Percentiles rank a stretch among this genome's conserved stretches.
Evolutionary conservation across 192 early-diverging fungal genomes (phyloP).

Genomic region (Chytriomyces confervae): DNA sequence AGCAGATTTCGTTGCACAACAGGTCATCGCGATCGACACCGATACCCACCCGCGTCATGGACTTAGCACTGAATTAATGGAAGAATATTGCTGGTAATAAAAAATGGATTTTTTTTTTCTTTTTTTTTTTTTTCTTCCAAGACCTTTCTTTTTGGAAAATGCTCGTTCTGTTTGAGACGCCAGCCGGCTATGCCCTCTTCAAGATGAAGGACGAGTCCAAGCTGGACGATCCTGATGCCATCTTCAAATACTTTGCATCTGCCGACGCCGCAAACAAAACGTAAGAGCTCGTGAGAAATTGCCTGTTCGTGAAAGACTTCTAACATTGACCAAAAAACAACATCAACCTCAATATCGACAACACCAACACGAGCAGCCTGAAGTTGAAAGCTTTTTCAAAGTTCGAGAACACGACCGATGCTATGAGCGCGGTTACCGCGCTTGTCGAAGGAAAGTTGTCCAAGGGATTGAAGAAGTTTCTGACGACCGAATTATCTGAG

Average conservation of each 20-base stretch:
- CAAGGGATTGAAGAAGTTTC: conserved; percentile 92
- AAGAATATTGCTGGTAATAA: neutral
- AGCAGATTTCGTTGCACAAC: no score
- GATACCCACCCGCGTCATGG: no score
- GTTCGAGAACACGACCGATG: conserved; percentile 98
- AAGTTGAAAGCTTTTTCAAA: conserved; percentile 96
- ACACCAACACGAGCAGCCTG: conserved; percentile 49
- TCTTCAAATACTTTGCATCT: conserved; percentile 89
- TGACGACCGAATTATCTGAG: conserved; percentile 81
- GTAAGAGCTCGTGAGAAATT: conserved; percentile 48
- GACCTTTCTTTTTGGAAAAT: conserved; percentile 33
- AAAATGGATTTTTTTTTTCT: conserved; percentile 2
- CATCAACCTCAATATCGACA: no score
- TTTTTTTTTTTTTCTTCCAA: neutral
- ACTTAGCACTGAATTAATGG: no score
- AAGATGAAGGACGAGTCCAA: conserved; percentile 90
- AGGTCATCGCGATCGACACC: no score
- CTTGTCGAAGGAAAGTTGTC: conserved; percentile 96
- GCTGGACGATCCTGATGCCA: conserved; percentile 82
- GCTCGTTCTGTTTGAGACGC: conserved; percentile 97
- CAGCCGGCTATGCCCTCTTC: conserved; percentile 97
- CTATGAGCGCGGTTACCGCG: conserved; percentile 93
- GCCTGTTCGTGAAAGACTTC: no score
- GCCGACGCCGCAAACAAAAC: conserved; percentile 87
- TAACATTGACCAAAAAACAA: no score